Base-by-base conservation (phyloP, 108 stramenopile species). In the Cylindrotheca fusiformis region DNA sequence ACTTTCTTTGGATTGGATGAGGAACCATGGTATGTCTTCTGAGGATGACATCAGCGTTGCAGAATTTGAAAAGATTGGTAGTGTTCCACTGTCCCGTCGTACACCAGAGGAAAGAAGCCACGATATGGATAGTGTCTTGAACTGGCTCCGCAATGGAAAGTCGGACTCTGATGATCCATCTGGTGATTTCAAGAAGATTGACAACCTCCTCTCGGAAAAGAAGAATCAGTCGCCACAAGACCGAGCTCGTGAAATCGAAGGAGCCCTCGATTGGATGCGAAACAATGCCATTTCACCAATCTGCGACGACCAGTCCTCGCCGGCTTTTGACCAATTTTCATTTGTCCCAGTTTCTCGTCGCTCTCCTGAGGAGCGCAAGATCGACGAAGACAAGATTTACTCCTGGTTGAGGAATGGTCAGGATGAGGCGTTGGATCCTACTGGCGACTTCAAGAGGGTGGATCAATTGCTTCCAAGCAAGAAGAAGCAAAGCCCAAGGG, bases 1-100 rank as follows among this genome's bases (percentile, higher is more conserved):
- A 18, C 19, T 44, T 53, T 59, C 60, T 21, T 28, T 69, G 31
- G 58, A 58, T 27, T 74, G 72, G 72, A 21, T 74, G 29, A 58
- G 72, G 4, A 58, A 67, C 50, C 53, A 67, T 25, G 31, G 52
- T 6, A n/a, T 60, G 30, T 3, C 5, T 20, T 21, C 31, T 19
- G 54, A 55, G 24, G 36, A 56, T 24, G 14, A 3, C 23, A 59
- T 56, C 25, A 29, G 23, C 14, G 17, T 58, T 31, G 29, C 33
- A 20, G 10, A 49, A 10, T 58, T 68, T 24, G 33, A 41, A 3
- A 71, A 63, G 28, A 17, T 67, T 51, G 72, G 66, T 28, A 20
- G 26, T 19, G 29, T 65, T 19, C 65, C 63, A 26, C 5, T 36
- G 14, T 14, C 41, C 8, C 41, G 49, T 14, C 6, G 49, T 18